These are phyloP conservation scores for Zygoascus meyerae DNA, from an alignment of 1,139 yeast species.

Conservation along the genomic window DNA sequence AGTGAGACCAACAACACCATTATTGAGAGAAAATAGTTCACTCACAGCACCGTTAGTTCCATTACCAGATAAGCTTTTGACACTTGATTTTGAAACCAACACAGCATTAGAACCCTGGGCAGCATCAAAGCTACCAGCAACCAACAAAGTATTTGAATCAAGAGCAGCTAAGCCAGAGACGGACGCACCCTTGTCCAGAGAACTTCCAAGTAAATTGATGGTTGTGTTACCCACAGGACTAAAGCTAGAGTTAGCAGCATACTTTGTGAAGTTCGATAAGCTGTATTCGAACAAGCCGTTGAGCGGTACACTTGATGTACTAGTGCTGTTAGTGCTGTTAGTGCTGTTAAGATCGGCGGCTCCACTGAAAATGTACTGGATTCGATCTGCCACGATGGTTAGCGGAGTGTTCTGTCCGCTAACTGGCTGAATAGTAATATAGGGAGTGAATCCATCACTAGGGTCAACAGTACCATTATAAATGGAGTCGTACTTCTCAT, in stretches of 20 bases:
- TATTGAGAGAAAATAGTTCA: conserved; percentile 24
- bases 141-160: conserved; percentile 22
- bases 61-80: conserved; percentile 27
- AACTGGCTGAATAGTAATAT: conserved; percentile 38
- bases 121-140: conserved; percentile 11
- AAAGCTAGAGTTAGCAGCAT: conserved; percentile 32
- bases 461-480: conserved; percentile 65
- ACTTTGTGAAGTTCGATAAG: conserved; percentile 54
- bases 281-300: conserved; percentile 84
- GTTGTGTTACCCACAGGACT: conserved; percentile 61
- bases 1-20: conserved; percentile 15
- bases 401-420: conserved; percentile 39
- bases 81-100: conserved; percentile 8
- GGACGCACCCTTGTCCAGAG: conserved; percentile 36
- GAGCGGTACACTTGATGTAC: conserved; percentile 35
- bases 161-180: conserved; percentile 35
- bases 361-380: conserved; percentile 44
- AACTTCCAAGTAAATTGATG: conserved; percentile 56
- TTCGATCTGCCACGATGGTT: conserved; percentile 66
- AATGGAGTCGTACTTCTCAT: conserved; percentile 73
- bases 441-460: conserved; percentile 40
- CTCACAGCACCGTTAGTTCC: conserved; percentile 40
- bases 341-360: conserved; percentile 20
- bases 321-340: conserved; percentile 18
- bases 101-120: conserved; percentile 6